These are phyloP conservation scores for Trametes cinnabarina DNA, from an alignment of 768 basidiomycete species.

Conservation along the genomic window DNA sequence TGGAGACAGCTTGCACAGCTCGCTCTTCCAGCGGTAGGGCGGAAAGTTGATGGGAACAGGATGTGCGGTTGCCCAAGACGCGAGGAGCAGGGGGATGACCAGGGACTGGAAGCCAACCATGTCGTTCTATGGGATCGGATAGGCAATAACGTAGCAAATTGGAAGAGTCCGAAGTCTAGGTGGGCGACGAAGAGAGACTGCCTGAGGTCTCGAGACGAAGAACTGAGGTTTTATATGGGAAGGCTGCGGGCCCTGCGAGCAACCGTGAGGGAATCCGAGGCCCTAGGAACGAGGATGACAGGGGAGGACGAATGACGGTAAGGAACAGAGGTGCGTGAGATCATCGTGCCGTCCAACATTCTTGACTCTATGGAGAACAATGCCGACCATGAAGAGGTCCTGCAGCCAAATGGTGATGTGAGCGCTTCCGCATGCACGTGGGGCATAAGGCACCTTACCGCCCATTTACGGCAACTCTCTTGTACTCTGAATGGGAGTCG, in stretches of 20 bases:
- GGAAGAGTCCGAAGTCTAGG: slow-evolving; percentile 17
- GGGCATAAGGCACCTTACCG: slow-evolving; percentile 14
- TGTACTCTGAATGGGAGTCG: slow-evolving; percentile 24
- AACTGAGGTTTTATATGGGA: slow-evolving; percentile 18
- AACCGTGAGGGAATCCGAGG: not conserved
- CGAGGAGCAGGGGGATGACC: slow-evolving; percentile 32
- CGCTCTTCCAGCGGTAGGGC: slow-evolving; percentile 34
- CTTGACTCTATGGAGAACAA: slow-evolving; percentile 20
- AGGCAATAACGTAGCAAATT: slow-evolving; percentile 31
- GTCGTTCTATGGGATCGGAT: slow-evolving; percentile 16
- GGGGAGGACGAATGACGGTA: slow-evolving; percentile 18
- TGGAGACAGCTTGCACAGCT: slow-evolving; percentile 47
- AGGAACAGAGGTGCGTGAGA: slow-evolving; percentile 19
- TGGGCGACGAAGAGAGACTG: slow-evolving; percentile 5
- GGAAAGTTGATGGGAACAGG: slow-evolving; percentile 34
- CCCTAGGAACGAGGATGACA: slow-evolving; percentile 8
- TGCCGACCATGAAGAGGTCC: slow-evolving; percentile 2
- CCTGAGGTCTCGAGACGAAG: slow-evolving; percentile 9
- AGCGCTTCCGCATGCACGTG: slow-evolving; percentile 15
- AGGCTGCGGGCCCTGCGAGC: slow-evolving; percentile 19
- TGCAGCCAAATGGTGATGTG: slow-evolving; percentile 1
- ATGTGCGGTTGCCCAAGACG: slow-evolving; percentile 31
- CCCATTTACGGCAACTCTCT: slow-evolving; percentile 20
- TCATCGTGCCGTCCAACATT: slow-evolving; percentile 8
- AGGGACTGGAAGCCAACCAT: slow-evolving; percentile 39